Percentiles rank a stretch among this genome's conserved stretches.
phyloP scores from a whole-genome alignment of 768 basidiomycete species.

The Leucosporidium creatinivorum region DNA sequence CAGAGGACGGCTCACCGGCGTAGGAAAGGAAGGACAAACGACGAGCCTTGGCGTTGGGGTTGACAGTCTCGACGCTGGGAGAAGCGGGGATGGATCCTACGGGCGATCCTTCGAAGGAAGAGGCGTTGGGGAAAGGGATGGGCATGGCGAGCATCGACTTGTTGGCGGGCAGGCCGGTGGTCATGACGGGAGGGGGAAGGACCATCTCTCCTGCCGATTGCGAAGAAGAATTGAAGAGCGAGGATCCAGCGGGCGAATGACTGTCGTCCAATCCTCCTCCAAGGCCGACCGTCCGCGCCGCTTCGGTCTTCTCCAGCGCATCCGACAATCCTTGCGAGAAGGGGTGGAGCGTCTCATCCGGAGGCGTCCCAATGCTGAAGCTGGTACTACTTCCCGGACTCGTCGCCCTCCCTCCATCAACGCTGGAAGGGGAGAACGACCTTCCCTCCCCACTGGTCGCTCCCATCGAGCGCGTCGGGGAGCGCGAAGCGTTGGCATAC shows the following conservation, averaged over 20 bases:
- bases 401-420: constrained; percentile 7
- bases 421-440: constrained; percentile 22
- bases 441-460: neutral
- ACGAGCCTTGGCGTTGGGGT: too few relatives aligned
- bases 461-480: constrained; percentile 7
- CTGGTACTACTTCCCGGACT: constrained; percentile 9
- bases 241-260: neutral
- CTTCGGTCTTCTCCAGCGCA: neutral
- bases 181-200: constrained; percentile 6
- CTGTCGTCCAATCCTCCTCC: neutral
- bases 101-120: neutral
- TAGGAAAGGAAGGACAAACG: neutral
- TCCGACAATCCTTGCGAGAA: neutral
- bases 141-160: neutral
- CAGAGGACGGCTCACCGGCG: neutral
- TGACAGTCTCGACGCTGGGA: too few relatives aligned
- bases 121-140: constrained; percentile 9
- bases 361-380: constrained; percentile 16
- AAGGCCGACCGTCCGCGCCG: neutral
- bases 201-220: neutral
- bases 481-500: constrained; percentile 19
- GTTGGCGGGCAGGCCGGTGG: neutral
- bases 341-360: neutral
- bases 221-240: neutral
- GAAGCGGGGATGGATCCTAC: neutral